Conservation (phyloP, 495 filamentous ascomycete species). For the Penicillium arizonense region DNA sequence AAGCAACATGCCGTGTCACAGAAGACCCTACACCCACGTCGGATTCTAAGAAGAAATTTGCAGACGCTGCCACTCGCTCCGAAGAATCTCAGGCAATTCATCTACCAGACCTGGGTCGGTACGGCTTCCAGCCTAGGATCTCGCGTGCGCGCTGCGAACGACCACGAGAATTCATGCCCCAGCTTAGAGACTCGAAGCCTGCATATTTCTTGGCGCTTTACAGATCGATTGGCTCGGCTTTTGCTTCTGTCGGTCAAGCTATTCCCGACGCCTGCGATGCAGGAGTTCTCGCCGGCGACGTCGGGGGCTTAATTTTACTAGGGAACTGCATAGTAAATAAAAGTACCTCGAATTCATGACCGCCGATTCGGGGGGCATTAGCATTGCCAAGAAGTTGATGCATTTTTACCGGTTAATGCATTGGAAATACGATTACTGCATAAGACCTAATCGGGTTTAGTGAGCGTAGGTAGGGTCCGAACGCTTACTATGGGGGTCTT, state of each 20-base stretch:
- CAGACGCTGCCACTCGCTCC: conserved; percentile 19
- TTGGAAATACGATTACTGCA: too few relatives aligned
- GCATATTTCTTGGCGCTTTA: conserved; percentile 29
- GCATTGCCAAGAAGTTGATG: too few relatives aligned
- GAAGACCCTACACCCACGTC: not conserved
- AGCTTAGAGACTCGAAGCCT: conserved; percentile 38
- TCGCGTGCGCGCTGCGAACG: conserved; percentile 55
- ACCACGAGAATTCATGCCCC: conserved; percentile 59
- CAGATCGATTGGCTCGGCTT: conserved; percentile 34
- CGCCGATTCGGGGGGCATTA: too few relatives aligned
- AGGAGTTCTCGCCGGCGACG: too few relatives aligned
- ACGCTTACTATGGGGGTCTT: too few relatives aligned
- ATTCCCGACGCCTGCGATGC: too few relatives aligned
- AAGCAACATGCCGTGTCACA: not conserved
- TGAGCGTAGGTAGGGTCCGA: too few relatives aligned
- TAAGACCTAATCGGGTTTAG: too few relatives aligned
- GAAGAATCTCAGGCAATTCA: conserved; percentile 47
- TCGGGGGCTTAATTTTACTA: too few relatives aligned
- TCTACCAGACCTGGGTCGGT: conserved; percentile 46
- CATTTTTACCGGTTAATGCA: too few relatives aligned
- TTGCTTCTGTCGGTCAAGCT: conserved; percentile 30
- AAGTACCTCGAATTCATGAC: too few relatives aligned
- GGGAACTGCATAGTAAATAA: too few relatives aligned
- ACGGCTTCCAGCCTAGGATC: conserved; percentile 61
- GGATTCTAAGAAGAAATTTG: conserved; percentile 5